Base-by-base conservation (phyloP, 805 yeast genomes). In the Metschnikowia chrysomelidarum region DNA sequence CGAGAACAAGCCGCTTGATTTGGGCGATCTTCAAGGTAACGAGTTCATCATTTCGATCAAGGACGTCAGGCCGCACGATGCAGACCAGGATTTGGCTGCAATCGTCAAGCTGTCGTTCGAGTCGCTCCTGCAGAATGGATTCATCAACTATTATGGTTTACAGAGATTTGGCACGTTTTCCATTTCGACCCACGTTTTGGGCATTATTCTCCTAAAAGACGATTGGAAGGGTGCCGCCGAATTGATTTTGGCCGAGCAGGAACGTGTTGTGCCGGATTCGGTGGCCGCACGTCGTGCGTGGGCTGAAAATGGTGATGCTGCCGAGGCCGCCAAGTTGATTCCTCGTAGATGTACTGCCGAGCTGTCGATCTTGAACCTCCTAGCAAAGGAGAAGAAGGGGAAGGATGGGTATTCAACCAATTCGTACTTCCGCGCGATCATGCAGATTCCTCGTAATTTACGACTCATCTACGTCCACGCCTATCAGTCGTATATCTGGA, bases 101-200 rank as follows among this genome's bases (percentile, higher is more conserved):
- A 64, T 70, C 3, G 65, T 87, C 12, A 56, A 59, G 10, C 56
- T 64, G 7, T 73, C 87, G 17, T 69, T 89, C 46, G 54, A 66
- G 4, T 73, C 87, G 0, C 64, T 91, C 34, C 65, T 67, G 32
- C 67, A 67, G 1, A 67, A 73, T 19, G 99, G 99, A 0, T 93
- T 87, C 53, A 82, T 93, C 45, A 93, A 93, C 59, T 93, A 93
- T 56, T 93, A 75, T 57, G 99, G 99, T n/a, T 82, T 93, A 89
- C 99, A 93, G 67, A 71, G 99, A 54, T 93, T 93, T 58, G 99
- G 99, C 19, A 89, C 98, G 0, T 91, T 87, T 54, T 85, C 96
- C 9, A 72, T 88, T 19, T 87, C 98, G 2, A 89, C 98, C 0
- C 97, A 93, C 59, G 75, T 72, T 19, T 70, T 89, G 35, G 99